These are phyloP conservation scores for Talaromyces adpressus DNA, from an alignment of 495 filamentous ascomycete species.

Conservation along the genomic window DNA sequence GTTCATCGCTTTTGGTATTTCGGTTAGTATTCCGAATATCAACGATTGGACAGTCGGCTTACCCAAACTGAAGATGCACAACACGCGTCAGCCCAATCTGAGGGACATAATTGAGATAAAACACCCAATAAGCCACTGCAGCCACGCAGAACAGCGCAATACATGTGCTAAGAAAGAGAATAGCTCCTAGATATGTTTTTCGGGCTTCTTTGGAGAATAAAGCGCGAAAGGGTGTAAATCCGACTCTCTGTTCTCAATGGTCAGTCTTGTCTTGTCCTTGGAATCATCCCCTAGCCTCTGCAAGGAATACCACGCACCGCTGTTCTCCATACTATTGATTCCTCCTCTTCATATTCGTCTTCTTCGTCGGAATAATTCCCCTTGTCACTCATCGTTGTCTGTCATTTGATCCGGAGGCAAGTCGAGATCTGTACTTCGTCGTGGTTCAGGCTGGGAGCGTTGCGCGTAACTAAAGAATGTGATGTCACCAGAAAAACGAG, in stretches of 20 bases:
- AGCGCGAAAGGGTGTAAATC: slow-evolving; percentile 30
- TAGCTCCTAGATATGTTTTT: slow-evolving; percentile 64
- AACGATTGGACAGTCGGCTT: slow-evolving; percentile 12
- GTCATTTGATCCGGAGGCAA: neutral
- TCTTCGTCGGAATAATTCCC: slow-evolving; percentile 24
- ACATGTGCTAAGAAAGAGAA: slow-evolving; percentile 53
- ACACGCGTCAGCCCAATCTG: slow-evolving; percentile 56
- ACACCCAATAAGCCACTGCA: slow-evolving; percentile 60
- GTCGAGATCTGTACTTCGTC: slow-evolving; percentile 6
- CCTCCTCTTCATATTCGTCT: slow-evolving; percentile 9
- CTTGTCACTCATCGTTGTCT: slow-evolving; percentile 20
- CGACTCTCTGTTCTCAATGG: slow-evolving; percentile 18
- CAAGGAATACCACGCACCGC: slow-evolving; percentile 11
- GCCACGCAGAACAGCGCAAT: slow-evolving; percentile 56
- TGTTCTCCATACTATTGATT: slow-evolving; percentile 9
- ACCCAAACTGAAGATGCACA: slow-evolving; percentile 80
- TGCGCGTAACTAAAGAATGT: neutral
- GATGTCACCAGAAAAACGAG: slow-evolving; percentile 2
- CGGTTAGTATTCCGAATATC: neutral
- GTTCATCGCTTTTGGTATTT: slow-evolving; percentile 20
- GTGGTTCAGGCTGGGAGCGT: neutral
- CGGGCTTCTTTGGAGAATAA: slow-evolving; percentile 59
- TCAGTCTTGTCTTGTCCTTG: neutral
- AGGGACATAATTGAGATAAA: slow-evolving; percentile 81
- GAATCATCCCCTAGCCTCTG: no score